These are phyloP conservation scores for Botryotinia calthae DNA, from an alignment of 2,329 filamentous ascomycete genomes.

Conservation along the genomic window DNA sequence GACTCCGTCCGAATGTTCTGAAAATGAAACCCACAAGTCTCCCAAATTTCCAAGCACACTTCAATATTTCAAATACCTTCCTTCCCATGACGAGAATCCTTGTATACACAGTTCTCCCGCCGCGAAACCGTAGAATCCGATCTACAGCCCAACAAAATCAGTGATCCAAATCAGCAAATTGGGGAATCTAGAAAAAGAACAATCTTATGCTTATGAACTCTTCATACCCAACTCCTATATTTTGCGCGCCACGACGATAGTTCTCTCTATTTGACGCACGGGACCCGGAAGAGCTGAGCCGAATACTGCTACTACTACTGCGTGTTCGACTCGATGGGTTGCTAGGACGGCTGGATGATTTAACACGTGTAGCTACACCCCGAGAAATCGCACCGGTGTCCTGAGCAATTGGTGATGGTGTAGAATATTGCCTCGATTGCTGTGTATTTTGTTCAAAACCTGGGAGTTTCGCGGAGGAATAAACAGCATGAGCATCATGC, in stretches of 20 bases:
- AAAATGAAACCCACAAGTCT: too few relatives aligned
- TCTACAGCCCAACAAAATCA: neutral
- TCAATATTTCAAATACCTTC: neutral
- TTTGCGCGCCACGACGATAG: neutral
- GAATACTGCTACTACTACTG: too few relatives aligned
- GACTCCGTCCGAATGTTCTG: too few relatives aligned
- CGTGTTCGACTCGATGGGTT: neutral
- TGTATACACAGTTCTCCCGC: too few relatives aligned
- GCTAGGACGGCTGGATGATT: neutral
- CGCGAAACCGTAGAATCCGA: neutral
- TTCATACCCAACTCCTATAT: neutral
- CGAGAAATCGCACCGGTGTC: neutral
- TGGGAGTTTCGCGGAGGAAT: neutral
- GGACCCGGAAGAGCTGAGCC: neutral
- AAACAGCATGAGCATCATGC: too few relatives aligned
- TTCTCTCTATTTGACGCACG: neutral
- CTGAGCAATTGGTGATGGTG: neutral
- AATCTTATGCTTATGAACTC: neutral
- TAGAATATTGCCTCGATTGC: neutral
- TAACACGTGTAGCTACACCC: neutral
- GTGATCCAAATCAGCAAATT: neutral
- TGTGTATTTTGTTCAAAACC: neutral
- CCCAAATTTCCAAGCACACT: neutral
- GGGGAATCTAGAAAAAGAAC: neutral
- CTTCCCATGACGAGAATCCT: neutral